Conservation (phyloP, 169 alveolate species). For the Eimeria tenella region DNA sequence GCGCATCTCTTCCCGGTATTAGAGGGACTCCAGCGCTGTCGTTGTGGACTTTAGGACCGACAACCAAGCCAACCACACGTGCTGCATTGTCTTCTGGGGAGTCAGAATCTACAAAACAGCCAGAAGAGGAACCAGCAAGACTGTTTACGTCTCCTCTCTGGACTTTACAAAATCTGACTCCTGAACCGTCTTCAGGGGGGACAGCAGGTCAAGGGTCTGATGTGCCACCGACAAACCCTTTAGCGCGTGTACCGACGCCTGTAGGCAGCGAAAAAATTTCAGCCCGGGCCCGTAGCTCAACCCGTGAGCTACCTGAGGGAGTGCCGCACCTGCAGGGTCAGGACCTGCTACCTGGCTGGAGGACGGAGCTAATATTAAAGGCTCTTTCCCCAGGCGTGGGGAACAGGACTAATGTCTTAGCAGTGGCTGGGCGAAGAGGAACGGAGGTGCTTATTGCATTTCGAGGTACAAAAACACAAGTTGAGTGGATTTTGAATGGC, state of each 20-base stretch:
- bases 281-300: background rate
- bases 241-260: background rate
- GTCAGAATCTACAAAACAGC: background rate
- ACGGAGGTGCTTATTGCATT: constrained; percentile 58
- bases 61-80: background rate
- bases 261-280: background rate
- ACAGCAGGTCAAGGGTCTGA: background rate
- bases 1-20: constrained; percentile 1
- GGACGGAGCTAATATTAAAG: constrained; percentile 71
- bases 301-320: background rate
- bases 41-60: background rate
- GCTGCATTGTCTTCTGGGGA: background rate
- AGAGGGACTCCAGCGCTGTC: constrained; percentile 30
- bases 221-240: background rate
- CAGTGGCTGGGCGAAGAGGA: constrained; percentile 63
- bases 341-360: constrained; percentile 75
- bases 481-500: constrained; percentile 71
- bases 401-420: constrained; percentile 59
- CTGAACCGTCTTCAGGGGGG: background rate
- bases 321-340: constrained; percentile 32
- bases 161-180: background rate
- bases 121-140: background rate
- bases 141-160: background rate
- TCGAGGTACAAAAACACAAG: constrained; percentile 76
- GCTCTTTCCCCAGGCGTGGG: constrained; percentile 73